phyloP scores from a whole-genome alignment of 2,329 filamentous ascomycete genomes.

The Plectosphaerella plurivora region DNA sequence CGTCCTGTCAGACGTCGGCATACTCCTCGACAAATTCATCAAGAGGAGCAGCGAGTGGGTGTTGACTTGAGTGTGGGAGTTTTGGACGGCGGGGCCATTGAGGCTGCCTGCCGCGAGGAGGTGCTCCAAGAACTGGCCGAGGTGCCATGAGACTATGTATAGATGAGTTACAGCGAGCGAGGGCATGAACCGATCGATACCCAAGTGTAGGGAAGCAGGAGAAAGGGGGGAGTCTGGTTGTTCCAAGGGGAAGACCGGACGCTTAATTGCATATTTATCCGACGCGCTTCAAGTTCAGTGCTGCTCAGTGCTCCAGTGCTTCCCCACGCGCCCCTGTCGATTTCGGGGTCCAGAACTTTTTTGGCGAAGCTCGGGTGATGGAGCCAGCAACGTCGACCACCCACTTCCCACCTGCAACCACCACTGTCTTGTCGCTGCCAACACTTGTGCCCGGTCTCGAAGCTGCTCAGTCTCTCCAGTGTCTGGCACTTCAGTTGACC shows the following conservation, averaged over 20 bases:
- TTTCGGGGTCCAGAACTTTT: neutral
- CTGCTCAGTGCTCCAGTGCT: neutral
- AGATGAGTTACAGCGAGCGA: neutral
- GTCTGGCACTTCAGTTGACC: neutral
- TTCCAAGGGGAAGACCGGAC: neutral
- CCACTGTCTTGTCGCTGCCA: too few species aligned
- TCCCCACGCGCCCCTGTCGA: neutral
- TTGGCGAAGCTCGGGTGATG: neutral
- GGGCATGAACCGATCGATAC: neutral
- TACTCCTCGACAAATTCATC: constrained; percentile 93
- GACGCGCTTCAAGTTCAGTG: neutral
- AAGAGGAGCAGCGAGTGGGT: constrained; percentile 98
- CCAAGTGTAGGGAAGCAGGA: neutral
- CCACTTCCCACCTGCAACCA: too few species aligned
- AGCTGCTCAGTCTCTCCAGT: neutral
- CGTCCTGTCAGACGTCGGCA: constrained; percentile 75
- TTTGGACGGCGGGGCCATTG: too few species aligned
- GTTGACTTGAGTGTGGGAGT: constrained; percentile 14
- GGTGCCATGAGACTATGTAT: neutral
- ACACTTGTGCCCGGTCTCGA: neutral
- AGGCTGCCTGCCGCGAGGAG: neutral
- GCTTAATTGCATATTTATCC: neutral
- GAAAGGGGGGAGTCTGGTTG: neutral
- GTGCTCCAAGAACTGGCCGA: neutral
- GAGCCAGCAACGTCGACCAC: too few species aligned